Percentiles rank a stretch among this genome's conserved stretches.
phyloP scores from a whole-genome alignment of 257 asterid species.

The Penstemon barbatus region DNA sequence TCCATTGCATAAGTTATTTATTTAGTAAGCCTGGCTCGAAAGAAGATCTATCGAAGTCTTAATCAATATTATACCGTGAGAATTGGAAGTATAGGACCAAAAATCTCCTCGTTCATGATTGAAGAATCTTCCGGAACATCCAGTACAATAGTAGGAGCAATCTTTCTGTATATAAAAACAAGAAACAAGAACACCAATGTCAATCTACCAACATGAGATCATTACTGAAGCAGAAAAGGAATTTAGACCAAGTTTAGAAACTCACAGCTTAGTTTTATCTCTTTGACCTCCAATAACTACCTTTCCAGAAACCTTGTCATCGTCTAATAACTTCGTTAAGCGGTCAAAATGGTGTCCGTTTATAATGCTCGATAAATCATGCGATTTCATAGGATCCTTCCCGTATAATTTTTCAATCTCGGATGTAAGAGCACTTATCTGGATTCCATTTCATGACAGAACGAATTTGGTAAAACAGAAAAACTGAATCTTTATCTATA shows the following conservation, averaged over 20 bases:
- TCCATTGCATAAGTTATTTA: too few relatives aligned
- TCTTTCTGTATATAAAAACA: slow-evolving; percentile 48
- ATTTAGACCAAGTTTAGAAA: slow-evolving; percentile 27
- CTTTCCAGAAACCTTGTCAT: slow-evolving; percentile 66
- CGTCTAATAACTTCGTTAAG: slow-evolving; percentile 62
- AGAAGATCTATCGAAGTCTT: too few relatives aligned
- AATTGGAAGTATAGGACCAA: slow-evolving; percentile 88
- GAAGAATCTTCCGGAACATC: slow-evolving; percentile 76
- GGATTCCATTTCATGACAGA: slow-evolving; percentile 23
- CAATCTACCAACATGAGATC: slow-evolving; percentile 11
- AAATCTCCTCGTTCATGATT: slow-evolving; percentile 84
- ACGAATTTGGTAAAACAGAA: slow-evolving; percentile 12
- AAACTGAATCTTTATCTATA: slow-evolving; percentile 14
- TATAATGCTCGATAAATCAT: slow-evolving; percentile 74
- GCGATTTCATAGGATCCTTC: slow-evolving; percentile 67
- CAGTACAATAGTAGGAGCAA: slow-evolving; percentile 78
- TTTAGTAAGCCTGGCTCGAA: too few relatives aligned
- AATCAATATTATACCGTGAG: too few relatives aligned
- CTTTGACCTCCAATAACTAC: slow-evolving; percentile 82
- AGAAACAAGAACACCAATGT: slow-evolving; percentile 5
- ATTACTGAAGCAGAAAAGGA: slow-evolving; percentile 6
- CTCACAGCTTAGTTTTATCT: slow-evolving; percentile 70
- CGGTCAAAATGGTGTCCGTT: slow-evolving; percentile 72
- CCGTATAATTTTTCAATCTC: slow-evolving; percentile 80
- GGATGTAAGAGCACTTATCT: slow-evolving; percentile 59